Percentiles rank a stretch among this genome's conserved stretches.
These are phyloP conservation scores for Syncephalastrum monosporum DNA, from an alignment of 371 early-diverging fungal genomes.

Conservation along the genomic window DNA sequence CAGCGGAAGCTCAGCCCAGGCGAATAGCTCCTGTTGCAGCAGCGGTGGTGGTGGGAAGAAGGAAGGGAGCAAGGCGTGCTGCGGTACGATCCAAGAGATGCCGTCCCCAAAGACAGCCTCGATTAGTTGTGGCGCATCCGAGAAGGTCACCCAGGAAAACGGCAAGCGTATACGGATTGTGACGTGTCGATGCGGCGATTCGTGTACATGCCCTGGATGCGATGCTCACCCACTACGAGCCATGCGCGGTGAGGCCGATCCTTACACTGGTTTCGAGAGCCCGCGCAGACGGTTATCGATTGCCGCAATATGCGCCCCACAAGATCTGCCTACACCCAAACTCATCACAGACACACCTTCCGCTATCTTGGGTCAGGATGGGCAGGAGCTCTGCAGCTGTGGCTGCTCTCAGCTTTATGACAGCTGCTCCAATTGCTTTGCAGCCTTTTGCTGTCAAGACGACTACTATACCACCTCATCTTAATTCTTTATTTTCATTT, in stretches of 20 bases:
- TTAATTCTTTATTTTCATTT: background rate
- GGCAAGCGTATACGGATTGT: conserved; percentile 30
- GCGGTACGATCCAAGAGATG: too few species aligned
- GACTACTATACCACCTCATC: conserved; percentile 9
- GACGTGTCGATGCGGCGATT: conserved; percentile 51
- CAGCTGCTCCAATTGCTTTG: conserved; percentile 26
- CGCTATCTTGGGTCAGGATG: conserved; percentile 27
- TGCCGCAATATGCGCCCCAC: conserved; percentile 19
- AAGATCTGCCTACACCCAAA: conserved; percentile 13
- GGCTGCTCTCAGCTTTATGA: conserved; percentile 34
- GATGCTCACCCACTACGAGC: conserved; percentile 50
- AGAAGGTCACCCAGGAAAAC: conserved; percentile 18
- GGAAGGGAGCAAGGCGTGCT: too few species aligned
- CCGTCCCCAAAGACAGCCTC: background rate
- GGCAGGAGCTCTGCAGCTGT: conserved; percentile 31
- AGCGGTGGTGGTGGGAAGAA: too few species aligned
- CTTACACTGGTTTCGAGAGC: conserved; percentile 27
- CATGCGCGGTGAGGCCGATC: conserved; percentile 38
- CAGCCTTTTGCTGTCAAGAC: conserved; percentile 17
- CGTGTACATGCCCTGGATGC: conserved; percentile 47
- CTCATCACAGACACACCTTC: conserved; percentile 19
- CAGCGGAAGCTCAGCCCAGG: too few species aligned
- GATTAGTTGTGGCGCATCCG: conserved; percentile 24
- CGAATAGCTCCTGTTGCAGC: too few species aligned
- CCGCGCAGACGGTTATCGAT: conserved; percentile 23